Base-by-base conservation (phyloP, 208 protist genomes). In the Wallacemonas sp. region DNA sequence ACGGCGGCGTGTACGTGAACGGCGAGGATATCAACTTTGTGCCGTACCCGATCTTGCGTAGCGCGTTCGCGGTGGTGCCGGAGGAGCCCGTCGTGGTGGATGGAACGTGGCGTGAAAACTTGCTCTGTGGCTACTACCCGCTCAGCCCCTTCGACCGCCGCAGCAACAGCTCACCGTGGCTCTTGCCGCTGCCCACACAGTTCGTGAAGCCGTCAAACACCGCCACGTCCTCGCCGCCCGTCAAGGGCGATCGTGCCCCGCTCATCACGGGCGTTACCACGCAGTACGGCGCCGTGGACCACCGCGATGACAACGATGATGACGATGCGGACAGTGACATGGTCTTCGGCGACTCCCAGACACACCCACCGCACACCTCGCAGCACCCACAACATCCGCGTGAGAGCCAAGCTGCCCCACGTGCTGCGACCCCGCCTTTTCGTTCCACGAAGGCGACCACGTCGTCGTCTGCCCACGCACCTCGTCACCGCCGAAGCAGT, bases 31-130 rank as follows among this genome's bases (percentile, higher is more conserved):
- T 93, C 19, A 47, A 69, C 0, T 31, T 54, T n/a, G 66, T 99
- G 11, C 82, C 86, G 2, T 87, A 99, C 36, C 67, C 89, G 8
- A 73, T 88, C 46, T 77, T 99, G 21, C 84, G 98, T 31, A 80
- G 72, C n/a, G 72, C 75, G 45, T 85, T 99, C n/a, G 77, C 87
- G 22, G 97, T 99, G 59, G 98, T 99, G 56, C 98, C 98, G 17
- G 98, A 99, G 83, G 96, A 98, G 62, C 97, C 97, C 14, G 62
- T 98, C 19, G 67, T 99, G 2, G 94, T 99, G 70, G 60, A 72
- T 3, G 97, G 96, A 62, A 93, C 97, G 17, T 79, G 99, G 33
- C 80, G 98, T 30, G 79, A 56, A 17, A 99, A 99, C 77, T 70
- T 99, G 3, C 93, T 84, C 47, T 45, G 74, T 39, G 70, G 77